Percentiles rank a stretch among this genome's conserved stretches.
Evolutionary conservation across 2,329 filamentous ascomycete genomes (phyloP).

Genomic region (Diplocarpon rosae): DNA sequence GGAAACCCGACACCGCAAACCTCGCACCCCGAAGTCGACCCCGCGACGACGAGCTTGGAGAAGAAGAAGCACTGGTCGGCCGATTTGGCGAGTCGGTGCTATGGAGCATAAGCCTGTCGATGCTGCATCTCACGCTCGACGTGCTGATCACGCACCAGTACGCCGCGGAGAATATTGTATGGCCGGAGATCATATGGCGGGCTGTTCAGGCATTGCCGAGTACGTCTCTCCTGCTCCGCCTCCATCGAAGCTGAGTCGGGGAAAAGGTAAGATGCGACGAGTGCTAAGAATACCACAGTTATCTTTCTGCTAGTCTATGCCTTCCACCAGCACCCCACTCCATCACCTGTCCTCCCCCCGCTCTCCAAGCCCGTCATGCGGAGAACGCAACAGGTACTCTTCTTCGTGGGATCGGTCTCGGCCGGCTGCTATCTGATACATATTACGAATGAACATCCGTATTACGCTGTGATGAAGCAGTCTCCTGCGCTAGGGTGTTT

Average conservation of each 20-base stretch:
- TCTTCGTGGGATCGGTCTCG: slow-evolving; percentile 47
- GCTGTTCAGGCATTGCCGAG: slow-evolving; percentile 42
- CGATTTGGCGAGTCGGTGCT: slow-evolving; percentile 38
- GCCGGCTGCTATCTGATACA: slow-evolving; percentile 72
- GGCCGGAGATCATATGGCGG: slow-evolving; percentile 40
- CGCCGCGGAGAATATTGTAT: slow-evolving; percentile 49
- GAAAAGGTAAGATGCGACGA: background rate
- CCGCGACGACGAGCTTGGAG: slow-evolving; percentile 19
- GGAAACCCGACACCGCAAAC: background rate
- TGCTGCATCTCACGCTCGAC: slow-evolving; percentile 68
- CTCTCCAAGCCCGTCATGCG: slow-evolving; percentile 37
- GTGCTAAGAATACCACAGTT: slow-evolving; percentile 25
- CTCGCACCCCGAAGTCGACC: background rate
- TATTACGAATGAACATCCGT: slow-evolving; percentile 68
- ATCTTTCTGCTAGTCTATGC: slow-evolving; percentile 26
- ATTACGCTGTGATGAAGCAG: slow-evolving; percentile 83
- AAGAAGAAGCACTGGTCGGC: slow-evolving; percentile 17
- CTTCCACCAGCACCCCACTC: slow-evolving; percentile 30
- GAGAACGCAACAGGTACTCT: slow-evolving; percentile 46
- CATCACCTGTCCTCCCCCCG: slow-evolving; percentile 38
- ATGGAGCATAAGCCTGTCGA: slow-evolving; percentile 52
- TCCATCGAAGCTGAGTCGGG: background rate
- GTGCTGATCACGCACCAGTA: slow-evolving; percentile 73
- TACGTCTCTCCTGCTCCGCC: background rate
- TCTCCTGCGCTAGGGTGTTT: slow-evolving; percentile 81